Conservation (phyloP, 2,329 filamentous ascomycete species). For the Sporothrix globosa region DNA sequence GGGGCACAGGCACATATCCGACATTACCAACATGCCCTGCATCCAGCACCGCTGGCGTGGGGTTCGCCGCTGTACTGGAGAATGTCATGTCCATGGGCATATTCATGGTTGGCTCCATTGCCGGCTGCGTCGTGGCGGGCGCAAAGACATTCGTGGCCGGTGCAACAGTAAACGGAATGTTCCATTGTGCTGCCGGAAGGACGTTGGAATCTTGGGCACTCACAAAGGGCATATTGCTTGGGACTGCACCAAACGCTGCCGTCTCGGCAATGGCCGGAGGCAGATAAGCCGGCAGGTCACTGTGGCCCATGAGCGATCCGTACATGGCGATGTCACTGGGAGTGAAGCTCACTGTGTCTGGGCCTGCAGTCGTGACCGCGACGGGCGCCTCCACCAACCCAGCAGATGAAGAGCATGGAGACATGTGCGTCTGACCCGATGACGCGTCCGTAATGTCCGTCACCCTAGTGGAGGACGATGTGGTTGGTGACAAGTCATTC, state of each 20-base stretch:
- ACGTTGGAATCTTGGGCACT: background rate
- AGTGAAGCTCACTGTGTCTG: background rate
- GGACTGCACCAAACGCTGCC: background rate
- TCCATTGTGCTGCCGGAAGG: background rate
- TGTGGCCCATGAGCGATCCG: background rate
- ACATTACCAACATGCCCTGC: background rate
- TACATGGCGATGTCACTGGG: background rate
- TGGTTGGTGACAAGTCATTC: background rate
- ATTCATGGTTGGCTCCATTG: background rate
- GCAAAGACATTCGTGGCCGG: background rate
- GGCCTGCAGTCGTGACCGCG: background rate
- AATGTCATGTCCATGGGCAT: background rate
- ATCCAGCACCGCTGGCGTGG: background rate
- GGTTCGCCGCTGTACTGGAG: background rate
- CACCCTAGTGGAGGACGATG: background rate
- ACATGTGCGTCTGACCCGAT: background rate
- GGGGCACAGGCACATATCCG: background rate
- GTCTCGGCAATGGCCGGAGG: background rate
- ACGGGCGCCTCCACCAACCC: too few species aligned
- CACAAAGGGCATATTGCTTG: background rate
- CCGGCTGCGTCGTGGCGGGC: background rate
- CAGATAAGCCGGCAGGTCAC: background rate
- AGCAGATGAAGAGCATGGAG: background rate
- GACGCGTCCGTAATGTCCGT: background rate
- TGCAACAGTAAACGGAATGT: background rate